These are phyloP conservation scores for Penicillium brasilianum DNA, from an alignment of 2,329 filamentous ascomycete genomes.

Conservation along the genomic window DNA sequence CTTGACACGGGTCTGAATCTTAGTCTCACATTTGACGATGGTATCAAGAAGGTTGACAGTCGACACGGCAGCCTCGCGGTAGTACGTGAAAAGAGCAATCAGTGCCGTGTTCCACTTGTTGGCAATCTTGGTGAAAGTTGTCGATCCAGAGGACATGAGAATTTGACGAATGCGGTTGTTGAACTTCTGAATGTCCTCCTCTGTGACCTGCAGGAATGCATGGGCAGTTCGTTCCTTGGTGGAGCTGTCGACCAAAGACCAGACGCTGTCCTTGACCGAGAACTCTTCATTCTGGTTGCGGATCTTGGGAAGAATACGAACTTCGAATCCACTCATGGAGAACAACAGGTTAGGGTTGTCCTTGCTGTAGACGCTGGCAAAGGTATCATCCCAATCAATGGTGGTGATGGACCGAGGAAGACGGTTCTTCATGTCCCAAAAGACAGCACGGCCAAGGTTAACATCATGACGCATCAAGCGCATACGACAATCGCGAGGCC, in stretches of 20 bases:
- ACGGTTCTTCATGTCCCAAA: slow-evolving; percentile 98
- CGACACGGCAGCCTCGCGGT: slow-evolving; percentile 94
- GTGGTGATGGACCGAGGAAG: slow-evolving; percentile 93
- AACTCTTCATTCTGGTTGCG: slow-evolving; percentile 97
- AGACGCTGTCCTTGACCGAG: slow-evolving; percentile 95
- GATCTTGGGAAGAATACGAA: slow-evolving; percentile 92
- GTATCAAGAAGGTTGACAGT: slow-evolving; percentile 93
- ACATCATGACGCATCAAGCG: slow-evolving; percentile 98
- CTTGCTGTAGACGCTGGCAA: slow-evolving; percentile 95
- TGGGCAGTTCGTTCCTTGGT: slow-evolving; percentile 97
- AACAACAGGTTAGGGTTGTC: slow-evolving; percentile 97
- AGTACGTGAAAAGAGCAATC: slow-evolving; percentile 97
- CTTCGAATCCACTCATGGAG: slow-evolving; percentile 98
- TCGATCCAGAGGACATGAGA: slow-evolving; percentile 98
- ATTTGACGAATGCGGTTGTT: slow-evolving; percentile 99
- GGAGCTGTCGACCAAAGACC: slow-evolving; percentile 94
- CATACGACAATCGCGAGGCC: slow-evolving; percentile 97
- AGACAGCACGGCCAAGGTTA: slow-evolving; percentile 93
- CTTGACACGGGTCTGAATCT: slow-evolving; percentile 98
- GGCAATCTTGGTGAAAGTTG: slow-evolving; percentile 98
- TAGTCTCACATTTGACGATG: slow-evolving; percentile 99
- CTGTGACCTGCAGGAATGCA: slow-evolving; percentile 95
- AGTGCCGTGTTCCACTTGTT: slow-evolving; percentile 99
- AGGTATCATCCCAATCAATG: slow-evolving; percentile 99
- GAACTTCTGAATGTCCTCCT: slow-evolving; percentile 98